These are phyloP conservation scores for Mycena maculata DNA, from an alignment of 768 basidiomycete species.

Conservation along the genomic window DNA sequence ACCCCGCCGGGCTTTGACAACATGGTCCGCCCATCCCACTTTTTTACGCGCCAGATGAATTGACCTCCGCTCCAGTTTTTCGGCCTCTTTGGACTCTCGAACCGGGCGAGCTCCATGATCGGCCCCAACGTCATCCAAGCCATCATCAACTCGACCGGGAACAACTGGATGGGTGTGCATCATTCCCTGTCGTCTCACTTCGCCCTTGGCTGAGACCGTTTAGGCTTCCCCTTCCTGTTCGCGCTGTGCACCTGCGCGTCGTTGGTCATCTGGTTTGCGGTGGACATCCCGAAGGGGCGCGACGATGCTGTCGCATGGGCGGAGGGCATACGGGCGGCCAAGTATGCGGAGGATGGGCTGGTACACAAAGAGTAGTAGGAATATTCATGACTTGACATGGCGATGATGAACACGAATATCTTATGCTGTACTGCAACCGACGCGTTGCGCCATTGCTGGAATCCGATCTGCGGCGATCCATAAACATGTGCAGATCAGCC, in stretches of 20 bases:
- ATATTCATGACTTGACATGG: no score
- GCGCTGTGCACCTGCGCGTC: constrained; percentile 74
- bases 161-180: constrained; percentile 73
- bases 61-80: constrained; percentile 68
- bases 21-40: constrained; percentile 47
- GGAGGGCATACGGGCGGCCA: constrained; percentile 40
- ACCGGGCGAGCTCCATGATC: constrained; percentile 88
- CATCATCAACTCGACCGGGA: constrained; percentile 77
- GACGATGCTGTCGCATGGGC: constrained; percentile 73
- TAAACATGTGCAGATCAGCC: no score
- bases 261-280: constrained; percentile 81
- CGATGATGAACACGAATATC: no score
- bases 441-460: no score
- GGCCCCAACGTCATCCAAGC: constrained; percentile 89
- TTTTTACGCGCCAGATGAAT: background rate
- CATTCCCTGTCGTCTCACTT: background rate
- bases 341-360: constrained; percentile 33
- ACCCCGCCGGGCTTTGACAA: constrained; percentile 90
- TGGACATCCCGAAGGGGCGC: constrained; percentile 73
- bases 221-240: constrained; percentile 83
- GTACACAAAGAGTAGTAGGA: constrained; percentile 30
- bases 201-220: background rate
- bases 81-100: constrained; percentile 86
- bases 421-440: no score
- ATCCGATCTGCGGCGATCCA: no score